phyloP scores from a whole-genome alignment of 371 early-diverging fungal genomes.

The Circinella minor region DNA sequence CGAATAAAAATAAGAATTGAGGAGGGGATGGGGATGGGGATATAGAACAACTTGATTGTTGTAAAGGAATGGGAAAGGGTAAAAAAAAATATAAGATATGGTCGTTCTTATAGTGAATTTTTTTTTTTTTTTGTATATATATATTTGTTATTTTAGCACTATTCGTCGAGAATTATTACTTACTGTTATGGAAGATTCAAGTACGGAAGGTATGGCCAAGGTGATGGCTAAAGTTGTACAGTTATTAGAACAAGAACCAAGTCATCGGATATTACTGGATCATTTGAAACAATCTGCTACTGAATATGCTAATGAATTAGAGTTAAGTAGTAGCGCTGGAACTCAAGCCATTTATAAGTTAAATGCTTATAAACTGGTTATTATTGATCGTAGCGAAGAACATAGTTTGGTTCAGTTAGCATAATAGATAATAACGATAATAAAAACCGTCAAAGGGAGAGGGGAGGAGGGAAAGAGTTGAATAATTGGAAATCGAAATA shows the following conservation, averaged over 20 bases:
- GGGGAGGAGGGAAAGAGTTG: not conserved
- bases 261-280: slow-evolving; percentile 1
- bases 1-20: not conserved
- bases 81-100: not conserved
- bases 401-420: not conserved
- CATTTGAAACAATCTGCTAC: not conserved
- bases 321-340: not conserved
- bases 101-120: not conserved
- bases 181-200: not conserved
- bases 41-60: not conserved
- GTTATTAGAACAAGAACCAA: not conserved
- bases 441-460: not conserved
- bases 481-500: not conserved
- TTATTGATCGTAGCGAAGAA: not conserved
- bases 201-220: not conserved
- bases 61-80: not conserved
- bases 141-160: not conserved
- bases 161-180: slow-evolving; percentile 4
- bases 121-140: not conserved
- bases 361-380: slow-evolving; percentile 1
- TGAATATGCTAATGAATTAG: not conserved
- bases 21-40: not conserved
- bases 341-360: not conserved
- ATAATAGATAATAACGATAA: not conserved
- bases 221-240: slow-evolving; percentile 1